Conservation (phyloP, 805 yeast genomes). For the Ogataea wickerhamii region DNA sequence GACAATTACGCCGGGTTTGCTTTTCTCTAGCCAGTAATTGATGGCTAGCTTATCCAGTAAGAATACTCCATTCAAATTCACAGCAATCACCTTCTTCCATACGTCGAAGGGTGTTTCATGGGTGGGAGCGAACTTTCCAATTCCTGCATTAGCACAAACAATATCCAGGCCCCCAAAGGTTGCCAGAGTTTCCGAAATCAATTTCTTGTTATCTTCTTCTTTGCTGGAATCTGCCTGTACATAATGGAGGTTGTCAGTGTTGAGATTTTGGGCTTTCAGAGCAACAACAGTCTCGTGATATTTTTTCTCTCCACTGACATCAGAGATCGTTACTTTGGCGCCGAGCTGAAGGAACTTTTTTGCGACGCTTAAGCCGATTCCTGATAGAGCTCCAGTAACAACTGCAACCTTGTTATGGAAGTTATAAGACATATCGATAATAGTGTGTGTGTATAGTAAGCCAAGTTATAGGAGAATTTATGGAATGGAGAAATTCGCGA, state of each 20-base stretch:
- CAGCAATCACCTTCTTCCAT: constrained; percentile 11
- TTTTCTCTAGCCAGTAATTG: constrained; percentile 5
- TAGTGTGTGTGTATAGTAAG: too few relatives aligned
- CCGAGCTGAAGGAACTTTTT: constrained; percentile 17
- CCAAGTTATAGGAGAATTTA: too few relatives aligned
- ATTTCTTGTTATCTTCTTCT: constrained; percentile 7
- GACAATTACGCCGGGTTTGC: constrained; percentile 4
- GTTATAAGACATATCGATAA: constrained; percentile 1
- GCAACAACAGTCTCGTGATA: neutral
- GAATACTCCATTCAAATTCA: constrained; percentile 15
- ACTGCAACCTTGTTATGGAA: constrained; percentile 6
- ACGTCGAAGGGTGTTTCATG: constrained; percentile 15
- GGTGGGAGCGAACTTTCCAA: constrained; percentile 7
- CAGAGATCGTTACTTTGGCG: constrained; percentile 21
- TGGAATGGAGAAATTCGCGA: too few relatives aligned
- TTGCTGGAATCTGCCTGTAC: constrained; percentile 11
- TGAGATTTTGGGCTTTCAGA: constrained; percentile 3
- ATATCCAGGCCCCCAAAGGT: constrained; percentile 13
- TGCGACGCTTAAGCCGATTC: constrained; percentile 20
- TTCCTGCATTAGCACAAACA: constrained; percentile 19
- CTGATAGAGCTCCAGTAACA: constrained; percentile 22
- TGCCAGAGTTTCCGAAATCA: constrained; percentile 4
- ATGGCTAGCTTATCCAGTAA: constrained; percentile 14
- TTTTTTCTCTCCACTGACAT: constrained; percentile 7
- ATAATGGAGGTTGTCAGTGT: constrained; percentile 1